Evolutionary conservation across 352 stramenopile species (phyloP).

Genomic region (Pythium diclinum): DNA sequence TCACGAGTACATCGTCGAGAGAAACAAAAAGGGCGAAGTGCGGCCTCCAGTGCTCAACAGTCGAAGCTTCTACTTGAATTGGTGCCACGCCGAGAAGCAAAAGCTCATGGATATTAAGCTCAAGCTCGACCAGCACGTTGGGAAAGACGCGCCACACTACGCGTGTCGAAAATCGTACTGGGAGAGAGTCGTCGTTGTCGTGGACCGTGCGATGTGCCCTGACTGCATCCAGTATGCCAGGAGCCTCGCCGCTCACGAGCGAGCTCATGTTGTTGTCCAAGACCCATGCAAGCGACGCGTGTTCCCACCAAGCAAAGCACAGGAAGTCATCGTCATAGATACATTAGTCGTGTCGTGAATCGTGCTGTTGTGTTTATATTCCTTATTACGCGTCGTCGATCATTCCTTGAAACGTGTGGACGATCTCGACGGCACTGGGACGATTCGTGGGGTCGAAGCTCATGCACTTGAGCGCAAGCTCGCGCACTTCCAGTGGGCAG

Average conservation of each 20-base stretch:
- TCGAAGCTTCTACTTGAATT: conserved; percentile 84
- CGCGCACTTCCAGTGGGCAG: conserved; percentile 24
- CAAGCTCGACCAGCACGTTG: conserved; percentile 36
- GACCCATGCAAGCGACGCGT: conserved; percentile 43
- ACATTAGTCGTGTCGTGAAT: neutral
- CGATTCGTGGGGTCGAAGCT: conserved; percentile 20
- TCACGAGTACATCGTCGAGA: conserved; percentile 69
- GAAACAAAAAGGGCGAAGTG: conserved; percentile 39
- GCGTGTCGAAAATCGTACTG: conserved; percentile 31
- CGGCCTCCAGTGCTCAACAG: conserved; percentile 64
- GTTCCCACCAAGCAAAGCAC: conserved; percentile 36
- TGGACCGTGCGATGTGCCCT: conserved; percentile 71
- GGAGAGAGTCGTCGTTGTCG: conserved; percentile 49
- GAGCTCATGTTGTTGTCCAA: conserved; percentile 39
- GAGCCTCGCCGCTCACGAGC: conserved; percentile 42
- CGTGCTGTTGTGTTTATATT: conserved; percentile 17
- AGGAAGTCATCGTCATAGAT: neutral
- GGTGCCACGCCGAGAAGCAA: conserved; percentile 86
- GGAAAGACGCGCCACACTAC: neutral
- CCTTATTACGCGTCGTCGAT: neutral
- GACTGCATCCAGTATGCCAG: conserved; percentile 70
- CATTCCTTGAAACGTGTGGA: conserved; percentile 16
- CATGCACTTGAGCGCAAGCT: conserved; percentile 25
- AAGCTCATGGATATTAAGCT: conserved; percentile 74
- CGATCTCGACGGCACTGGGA: conserved; percentile 29